Evolutionary conservation across 208 protist genomes (phyloP).

Genomic region (Endotrypanum monterogeii): DNA sequence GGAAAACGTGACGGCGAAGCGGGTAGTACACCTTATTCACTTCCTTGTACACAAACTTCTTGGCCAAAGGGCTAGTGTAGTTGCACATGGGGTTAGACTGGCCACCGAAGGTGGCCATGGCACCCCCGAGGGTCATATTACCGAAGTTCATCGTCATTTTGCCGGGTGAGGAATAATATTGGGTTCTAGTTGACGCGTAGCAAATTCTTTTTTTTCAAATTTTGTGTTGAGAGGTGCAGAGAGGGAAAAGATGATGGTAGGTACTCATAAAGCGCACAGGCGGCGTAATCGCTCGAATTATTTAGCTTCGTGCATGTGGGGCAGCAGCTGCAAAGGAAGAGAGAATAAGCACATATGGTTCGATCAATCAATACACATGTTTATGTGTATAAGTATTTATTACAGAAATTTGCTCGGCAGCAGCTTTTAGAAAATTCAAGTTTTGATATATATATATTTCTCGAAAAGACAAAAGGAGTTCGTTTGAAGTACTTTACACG

Average conservation of each 20-base stretch:
- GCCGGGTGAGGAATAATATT: constrained; percentile 10
- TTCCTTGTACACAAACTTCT: constrained; percentile 92
- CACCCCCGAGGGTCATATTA: constrained; percentile 79
- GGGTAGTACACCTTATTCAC: constrained; percentile 85
- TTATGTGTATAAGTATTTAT: no score
- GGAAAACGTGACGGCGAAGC: constrained; percentile 84
- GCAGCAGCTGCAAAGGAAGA: neutral
- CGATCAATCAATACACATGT: no score
- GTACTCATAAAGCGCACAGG: neutral
- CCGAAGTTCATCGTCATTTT: constrained; percentile 92
- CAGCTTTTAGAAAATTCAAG: neutral
- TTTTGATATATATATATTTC: no score
- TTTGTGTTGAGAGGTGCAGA: neutral
- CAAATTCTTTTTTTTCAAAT: neutral
- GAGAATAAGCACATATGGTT: neutral
- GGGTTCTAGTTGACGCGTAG: neutral
- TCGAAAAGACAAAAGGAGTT: no score
- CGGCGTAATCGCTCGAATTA: no score
- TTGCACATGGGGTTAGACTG: constrained; percentile 88
- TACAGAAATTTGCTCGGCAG: neutral
- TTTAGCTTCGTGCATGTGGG: neutral
- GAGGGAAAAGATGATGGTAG: neutral
- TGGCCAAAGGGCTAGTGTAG: constrained; percentile 87
- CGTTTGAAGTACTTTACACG: neutral
- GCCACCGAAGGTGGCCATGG: constrained; percentile 88